These are phyloP conservation scores for Musa balbisiana DNA, from an alignment of 202 grass and related monocot species.

Conservation along the genomic window DNA sequence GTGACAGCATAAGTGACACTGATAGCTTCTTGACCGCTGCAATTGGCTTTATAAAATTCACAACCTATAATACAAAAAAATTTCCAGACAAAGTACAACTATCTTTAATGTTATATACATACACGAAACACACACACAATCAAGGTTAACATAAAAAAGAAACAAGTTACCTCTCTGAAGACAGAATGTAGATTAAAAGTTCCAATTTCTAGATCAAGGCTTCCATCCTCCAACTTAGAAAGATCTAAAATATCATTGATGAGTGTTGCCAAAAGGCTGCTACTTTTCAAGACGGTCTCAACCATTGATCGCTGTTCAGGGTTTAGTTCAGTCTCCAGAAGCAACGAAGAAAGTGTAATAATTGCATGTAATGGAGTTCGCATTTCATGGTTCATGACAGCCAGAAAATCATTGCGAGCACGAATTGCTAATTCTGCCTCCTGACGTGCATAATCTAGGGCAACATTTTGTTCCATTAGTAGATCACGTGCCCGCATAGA, in stretches of 20 bases:
- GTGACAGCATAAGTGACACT: constrained; percentile 48
- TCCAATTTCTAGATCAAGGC: constrained; percentile 24
- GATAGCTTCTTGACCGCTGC: constrained; percentile 56
- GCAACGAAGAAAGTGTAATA: constrained; percentile 21
- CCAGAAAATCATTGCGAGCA: constrained; percentile 32
- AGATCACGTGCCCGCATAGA: constrained; percentile 33
- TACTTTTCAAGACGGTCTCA: constrained; percentile 34
- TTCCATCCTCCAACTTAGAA: constrained; percentile 29
- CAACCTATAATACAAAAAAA: constrained; percentile 35
- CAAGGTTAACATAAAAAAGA: not conserved
- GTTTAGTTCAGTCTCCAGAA: constrained; percentile 27
- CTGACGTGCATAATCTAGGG: constrained; percentile 27
- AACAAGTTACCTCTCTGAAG: constrained; percentile 26
- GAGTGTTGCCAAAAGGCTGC: constrained; percentile 26
- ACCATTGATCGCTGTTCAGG: constrained; percentile 31
- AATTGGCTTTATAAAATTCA: constrained; percentile 79
- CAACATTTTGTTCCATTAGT: constrained; percentile 34
- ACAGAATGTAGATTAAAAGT: constrained; percentile 39
- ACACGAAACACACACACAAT: not conserved
- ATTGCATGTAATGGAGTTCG: constrained; percentile 26
- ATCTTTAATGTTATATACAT: not conserved
- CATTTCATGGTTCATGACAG: constrained; percentile 37
- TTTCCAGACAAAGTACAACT: not conserved
- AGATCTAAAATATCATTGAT: constrained; percentile 33
- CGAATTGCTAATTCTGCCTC: constrained; percentile 35